phyloP scores from a whole-genome alignment of 768 basidiomycete species.

The Mycena latifolia region DNA sequence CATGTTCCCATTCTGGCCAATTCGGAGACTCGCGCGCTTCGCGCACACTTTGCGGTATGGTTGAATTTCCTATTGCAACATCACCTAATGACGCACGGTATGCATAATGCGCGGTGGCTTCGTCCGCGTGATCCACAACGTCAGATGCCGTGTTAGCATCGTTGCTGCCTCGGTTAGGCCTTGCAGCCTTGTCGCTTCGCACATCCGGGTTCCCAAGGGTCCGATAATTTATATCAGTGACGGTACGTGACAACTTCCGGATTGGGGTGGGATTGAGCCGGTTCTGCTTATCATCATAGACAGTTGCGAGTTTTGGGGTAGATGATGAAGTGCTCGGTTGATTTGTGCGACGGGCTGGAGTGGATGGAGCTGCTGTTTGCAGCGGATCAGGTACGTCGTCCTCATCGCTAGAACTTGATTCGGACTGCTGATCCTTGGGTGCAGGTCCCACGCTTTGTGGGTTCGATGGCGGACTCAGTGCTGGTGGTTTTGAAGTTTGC shows the following conservation, averaged over 20 bases:
- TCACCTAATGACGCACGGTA: neutral
- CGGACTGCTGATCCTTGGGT: no score
- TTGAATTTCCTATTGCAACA: neutral
- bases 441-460: no score
- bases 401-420: neutral
- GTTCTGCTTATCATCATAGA: no score
- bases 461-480: no score
- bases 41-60: neutral
- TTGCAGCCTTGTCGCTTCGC: neutral
- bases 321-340: neutral
- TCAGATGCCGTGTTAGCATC: neutral
- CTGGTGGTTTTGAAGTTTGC: no score
- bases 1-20: conserved; percentile 6
- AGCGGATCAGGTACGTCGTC: neutral
- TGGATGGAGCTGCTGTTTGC: conserved; percentile 2
- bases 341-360: neutral
- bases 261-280: neutral
- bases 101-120: neutral
- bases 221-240: neutral
- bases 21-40: conserved; percentile 9
- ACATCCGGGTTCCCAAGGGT: neutral
- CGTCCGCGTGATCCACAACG: neutral
- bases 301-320: neutral
- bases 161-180: neutral
- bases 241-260: conserved; percentile 3